Evolutionary conservation across 805 yeast species (phyloP).

Genomic region (Ogataea paraovalis): DNA sequence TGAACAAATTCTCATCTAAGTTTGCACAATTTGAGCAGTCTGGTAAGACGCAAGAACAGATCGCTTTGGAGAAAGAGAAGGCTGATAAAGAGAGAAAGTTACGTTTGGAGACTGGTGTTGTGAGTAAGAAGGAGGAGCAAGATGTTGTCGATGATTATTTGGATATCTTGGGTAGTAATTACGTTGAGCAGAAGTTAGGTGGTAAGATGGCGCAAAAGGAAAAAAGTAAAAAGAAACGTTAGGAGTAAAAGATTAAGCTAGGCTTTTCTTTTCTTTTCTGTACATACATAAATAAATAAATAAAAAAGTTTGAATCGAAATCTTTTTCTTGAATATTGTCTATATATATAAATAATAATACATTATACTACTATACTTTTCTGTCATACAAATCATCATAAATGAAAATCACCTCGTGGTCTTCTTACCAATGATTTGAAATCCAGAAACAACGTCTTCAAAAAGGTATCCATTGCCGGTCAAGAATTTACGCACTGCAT

Average conservation of each 20-base stretch:
- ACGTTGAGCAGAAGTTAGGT: slow-evolving; percentile 34
- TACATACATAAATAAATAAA: no score
- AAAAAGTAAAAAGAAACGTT: slow-evolving; percentile 24
- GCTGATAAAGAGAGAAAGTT: slow-evolving; percentile 28
- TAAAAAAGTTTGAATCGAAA: no score
- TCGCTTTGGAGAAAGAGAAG: slow-evolving; percentile 18
- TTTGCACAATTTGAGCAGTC: slow-evolving; percentile 47
- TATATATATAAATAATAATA: no score
- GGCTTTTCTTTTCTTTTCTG: no score
- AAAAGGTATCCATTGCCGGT: slow-evolving; percentile 36
- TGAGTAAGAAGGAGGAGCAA: slow-evolving; percentile 21
- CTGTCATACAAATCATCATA: no score
- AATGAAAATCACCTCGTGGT: neutral
- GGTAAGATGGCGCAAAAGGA: slow-evolving; percentile 33
- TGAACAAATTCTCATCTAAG: slow-evolving; percentile 69
- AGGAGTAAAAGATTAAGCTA: no score
- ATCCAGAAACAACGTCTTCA: slow-evolving; percentile 43
- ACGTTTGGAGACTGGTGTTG: slow-evolving; percentile 27
- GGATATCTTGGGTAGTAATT: slow-evolving; percentile 50
- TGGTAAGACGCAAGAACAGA: slow-evolving; percentile 31
- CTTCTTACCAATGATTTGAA: slow-evolving; percentile 41
- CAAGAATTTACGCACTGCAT: slow-evolving; percentile 39
- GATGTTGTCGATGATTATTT: slow-evolving; percentile 42
- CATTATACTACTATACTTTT: no score
- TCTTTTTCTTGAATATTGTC: no score